Percentiles rank a stretch among this genome's conserved stretches.
Conservation (phyloP, 2,329 filamentous ascomycete genomes). For the Talaromyces sp. region DNA sequence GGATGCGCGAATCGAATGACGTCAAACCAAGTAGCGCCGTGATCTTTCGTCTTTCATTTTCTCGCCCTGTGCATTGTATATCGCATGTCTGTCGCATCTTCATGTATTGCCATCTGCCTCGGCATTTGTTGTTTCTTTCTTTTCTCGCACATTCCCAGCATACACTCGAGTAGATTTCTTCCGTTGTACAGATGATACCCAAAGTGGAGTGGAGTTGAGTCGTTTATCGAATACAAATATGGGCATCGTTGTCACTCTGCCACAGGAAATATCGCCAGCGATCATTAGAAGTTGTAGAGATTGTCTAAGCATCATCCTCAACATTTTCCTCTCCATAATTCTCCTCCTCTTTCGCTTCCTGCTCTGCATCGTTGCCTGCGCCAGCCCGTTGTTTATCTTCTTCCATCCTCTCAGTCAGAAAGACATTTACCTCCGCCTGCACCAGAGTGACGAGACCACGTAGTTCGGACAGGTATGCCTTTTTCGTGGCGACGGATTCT, state of each 20-base stretch:
- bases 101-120: constrained; percentile 22
- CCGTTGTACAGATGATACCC: constrained; percentile 19
- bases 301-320: constrained; percentile 53
- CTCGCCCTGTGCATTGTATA: background rate
- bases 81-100: background rate
- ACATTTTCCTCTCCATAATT: constrained; percentile 80
- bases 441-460: constrained; percentile 48
- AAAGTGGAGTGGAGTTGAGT: constrained; percentile 13
- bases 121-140: constrained; percentile 20
- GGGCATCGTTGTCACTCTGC: background rate
- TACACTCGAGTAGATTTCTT: constrained; percentile 5
- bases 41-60: background rate
- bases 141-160: background rate
- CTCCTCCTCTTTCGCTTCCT: constrained; percentile 47
- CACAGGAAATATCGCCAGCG: background rate
- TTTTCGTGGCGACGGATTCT: constrained; percentile 40
- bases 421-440: constrained; percentile 58
- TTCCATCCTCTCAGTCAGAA: constrained; percentile 61
- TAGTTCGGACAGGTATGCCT: constrained; percentile 53
- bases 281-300: background rate
- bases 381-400: constrained; percentile 51
- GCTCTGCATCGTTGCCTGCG: constrained; percentile 34
- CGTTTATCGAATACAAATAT: background rate
- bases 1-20: constrained; percentile 61
- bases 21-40: background rate